Evolutionary conservation across 768 basidiomycete species (phyloP).

Genomic region (Suillus plorans): DNA sequence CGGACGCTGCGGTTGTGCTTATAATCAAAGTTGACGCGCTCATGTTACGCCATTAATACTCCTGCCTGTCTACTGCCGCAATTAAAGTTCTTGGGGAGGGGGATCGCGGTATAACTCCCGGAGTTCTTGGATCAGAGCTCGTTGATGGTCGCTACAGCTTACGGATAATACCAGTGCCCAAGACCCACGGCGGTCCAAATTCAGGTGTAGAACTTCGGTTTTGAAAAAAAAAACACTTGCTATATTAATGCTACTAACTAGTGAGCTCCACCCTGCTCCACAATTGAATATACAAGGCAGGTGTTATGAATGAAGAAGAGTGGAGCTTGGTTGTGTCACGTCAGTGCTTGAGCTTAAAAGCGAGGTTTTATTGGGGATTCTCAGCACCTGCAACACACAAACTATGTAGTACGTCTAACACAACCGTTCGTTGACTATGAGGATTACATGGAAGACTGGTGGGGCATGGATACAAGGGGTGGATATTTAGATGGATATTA

Average conservation of each 20-base stretch:
- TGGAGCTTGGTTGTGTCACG: constrained; percentile 4
- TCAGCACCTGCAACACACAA: neutral
- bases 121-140: neutral
- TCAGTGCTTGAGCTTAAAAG: neutral
- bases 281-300: constrained; percentile 3
- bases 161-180: neutral
- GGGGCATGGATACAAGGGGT: constrained; percentile 10
- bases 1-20: no score
- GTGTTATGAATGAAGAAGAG: constrained; percentile 6
- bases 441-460: constrained; percentile 6
- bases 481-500: neutral
- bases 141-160: neutral
- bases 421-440: neutral
- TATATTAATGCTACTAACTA: no score
- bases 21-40: neutral
- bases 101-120: constrained; percentile 10
- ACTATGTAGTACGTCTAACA: neutral
- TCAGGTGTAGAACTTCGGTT: neutral
- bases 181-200: neutral
- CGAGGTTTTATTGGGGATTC: neutral
- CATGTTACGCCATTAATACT: neutral
- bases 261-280: constrained; percentile 6
- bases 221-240: neutral
- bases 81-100: constrained; percentile 8
- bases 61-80: neutral